These are phyloP conservation scores for Ophiostoma ips DNA, from an alignment of 2,329 filamentous ascomycete genomes.

Conservation along the genomic window DNA sequence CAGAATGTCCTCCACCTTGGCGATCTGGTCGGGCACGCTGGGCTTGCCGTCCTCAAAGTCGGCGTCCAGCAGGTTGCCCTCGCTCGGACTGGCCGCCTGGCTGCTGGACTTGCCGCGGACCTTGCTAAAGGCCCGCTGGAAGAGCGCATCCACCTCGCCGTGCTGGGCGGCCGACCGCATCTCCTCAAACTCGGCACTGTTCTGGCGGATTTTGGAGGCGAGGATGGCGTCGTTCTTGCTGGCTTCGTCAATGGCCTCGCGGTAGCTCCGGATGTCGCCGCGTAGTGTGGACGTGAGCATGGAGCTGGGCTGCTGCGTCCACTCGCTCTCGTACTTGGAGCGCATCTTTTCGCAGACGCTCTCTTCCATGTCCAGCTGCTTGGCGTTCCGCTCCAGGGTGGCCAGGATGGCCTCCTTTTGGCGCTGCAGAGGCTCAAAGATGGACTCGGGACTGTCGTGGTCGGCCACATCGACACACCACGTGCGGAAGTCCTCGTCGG, in stretches of 20 bases:
- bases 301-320: conserved; percentile 93
- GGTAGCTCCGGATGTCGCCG: conserved; percentile 76
- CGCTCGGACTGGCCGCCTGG: conserved; percentile 47
- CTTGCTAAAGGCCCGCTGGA: conserved; percentile 74
- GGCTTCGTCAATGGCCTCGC: conserved; percentile 80
- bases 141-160: conserved; percentile 76
- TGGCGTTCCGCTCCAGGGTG: conserved; percentile 64
- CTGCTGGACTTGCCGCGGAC: conserved; percentile 51
- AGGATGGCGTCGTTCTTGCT: conserved; percentile 74
- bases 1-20: conserved; percentile 74
- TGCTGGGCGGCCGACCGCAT: conserved; percentile 83
- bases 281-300: conserved; percentile 76
- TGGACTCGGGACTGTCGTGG: conserved; percentile 63
- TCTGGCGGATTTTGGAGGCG: conserved; percentile 69
- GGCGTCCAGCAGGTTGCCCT: conserved; percentile 77
- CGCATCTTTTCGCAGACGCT: conserved; percentile 99
- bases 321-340: conserved; percentile 88
- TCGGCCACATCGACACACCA: conserved; percentile 92
- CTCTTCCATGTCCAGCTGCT: conserved; percentile 92
- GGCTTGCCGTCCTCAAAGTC: conserved; percentile 71
- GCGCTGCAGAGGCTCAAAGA: conserved; percentile 64
- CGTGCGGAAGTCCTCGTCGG: conserved; percentile 79
- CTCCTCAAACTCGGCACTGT: conserved; percentile 81
- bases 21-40: conserved; percentile 81
- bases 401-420: conserved; percentile 64